Base-by-base conservation (phyloP, 352 stramenopile genomes). In the Pythium plurisporium region DNA sequence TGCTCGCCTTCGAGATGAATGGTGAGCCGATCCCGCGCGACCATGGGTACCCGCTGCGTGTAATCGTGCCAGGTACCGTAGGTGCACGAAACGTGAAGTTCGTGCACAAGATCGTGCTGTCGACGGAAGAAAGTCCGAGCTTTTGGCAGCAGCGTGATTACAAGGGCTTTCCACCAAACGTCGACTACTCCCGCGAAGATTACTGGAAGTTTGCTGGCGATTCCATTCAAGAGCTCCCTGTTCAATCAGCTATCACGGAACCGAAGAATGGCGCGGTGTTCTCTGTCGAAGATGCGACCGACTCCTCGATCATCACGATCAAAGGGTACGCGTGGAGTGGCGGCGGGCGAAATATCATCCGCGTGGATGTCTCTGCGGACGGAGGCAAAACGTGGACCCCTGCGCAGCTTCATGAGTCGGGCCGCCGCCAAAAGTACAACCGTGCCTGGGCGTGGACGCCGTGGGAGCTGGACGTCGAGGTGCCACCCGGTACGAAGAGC, bases 1-100 rank as follows among this genome's bases (percentile, higher is more conserved):
- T 99, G 47, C 65, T 99, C n/a, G 96, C 95, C 4, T 99, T 98
- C 57, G 94, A 98, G 82, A 99, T 99, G 96, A 99, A 99, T 67
- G 97, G 80, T 8, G 79, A 91, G 59, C 79, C 79, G 5, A 89
- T 97, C 43, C 89, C 91, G 10, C 79, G 91, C 2, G 96, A 99
- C 70, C 97, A 99, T 65, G 97, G 97, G 8, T 99, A 89, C 67
- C 97, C 97, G 12, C 55, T 99, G 23, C 90, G 97, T 19, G 76
- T 96, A 20, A 96, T 99, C 40, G 93, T 99, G 8, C 97, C 97
- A 6, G 97, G 97, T 3, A 93, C 80, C 26, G 89, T 98, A 10
- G 97, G 91, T 9, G 95, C 96, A 23, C 86, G 97, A 6, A 98
- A 97, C 64, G 95, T 99, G 38, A 99, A 99, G 69, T 99, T 97